A percentile compares a stretch with the other conserved stretches of the same genome.
Conservation (phyloP, 163 green algal species). For the Prototheca stagnorum region DNA sequence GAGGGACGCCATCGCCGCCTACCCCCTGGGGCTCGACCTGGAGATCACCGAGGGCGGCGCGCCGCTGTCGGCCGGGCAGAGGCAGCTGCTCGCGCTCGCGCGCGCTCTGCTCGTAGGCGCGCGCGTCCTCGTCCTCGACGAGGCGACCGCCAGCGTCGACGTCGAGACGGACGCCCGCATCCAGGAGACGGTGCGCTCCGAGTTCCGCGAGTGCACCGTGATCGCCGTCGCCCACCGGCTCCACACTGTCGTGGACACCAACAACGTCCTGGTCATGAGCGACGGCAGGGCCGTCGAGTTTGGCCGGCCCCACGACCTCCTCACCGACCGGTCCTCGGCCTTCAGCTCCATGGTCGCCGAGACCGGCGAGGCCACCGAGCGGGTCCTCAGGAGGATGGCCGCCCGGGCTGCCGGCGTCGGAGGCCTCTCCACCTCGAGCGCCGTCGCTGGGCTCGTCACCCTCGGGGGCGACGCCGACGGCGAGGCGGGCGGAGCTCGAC, state of each 20-base stretch:
- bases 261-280: conserved; percentile 76
- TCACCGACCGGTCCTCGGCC: conserved; percentile 5
- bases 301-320: conserved; percentile 19
- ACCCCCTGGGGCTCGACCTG: conserved; percentile 8
- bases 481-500: not conserved
- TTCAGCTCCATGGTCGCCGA: not conserved
- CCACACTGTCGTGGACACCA: conserved; percentile 61
- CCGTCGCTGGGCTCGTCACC: not conserved
- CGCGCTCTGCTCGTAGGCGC: conserved; percentile 55
- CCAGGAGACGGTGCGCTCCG: conserved; percentile 18
- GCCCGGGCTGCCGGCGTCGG: not conserved
- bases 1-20: not conserved
- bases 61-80: conserved; percentile 51
- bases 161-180: conserved; percentile 35
- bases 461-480: not conserved
- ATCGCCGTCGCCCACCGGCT: conserved; percentile 24
- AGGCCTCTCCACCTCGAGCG: not conserved
- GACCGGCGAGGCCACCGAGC: not conserved
- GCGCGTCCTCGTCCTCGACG: conserved; percentile 37
- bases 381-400: not conserved
- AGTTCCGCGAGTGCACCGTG: conserved; percentile 13
- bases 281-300: conserved; percentile 42
- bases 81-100: conserved; percentile 90
- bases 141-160: conserved; percentile 57
- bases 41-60: conserved; percentile 17